Evolutionary conservation across 1,139 yeast species (phyloP).

Genomic region (Starmera stellimalicola): DNA sequence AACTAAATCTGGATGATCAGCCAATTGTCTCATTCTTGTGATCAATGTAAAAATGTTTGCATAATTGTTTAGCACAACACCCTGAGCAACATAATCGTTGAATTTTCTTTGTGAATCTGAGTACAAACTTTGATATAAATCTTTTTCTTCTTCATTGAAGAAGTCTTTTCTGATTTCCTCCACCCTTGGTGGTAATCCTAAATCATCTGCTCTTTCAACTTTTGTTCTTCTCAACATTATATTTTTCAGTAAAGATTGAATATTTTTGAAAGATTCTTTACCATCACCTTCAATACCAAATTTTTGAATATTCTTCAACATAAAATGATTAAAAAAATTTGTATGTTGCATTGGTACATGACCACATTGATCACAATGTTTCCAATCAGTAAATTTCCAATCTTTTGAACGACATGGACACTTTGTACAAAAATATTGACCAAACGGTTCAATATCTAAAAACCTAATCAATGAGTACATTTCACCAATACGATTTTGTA

Average conservation of each 20-base stretch:
- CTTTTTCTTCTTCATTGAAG: slow-evolving; percentile 92
- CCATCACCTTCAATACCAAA: slow-evolving; percentile 79
- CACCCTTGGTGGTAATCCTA: slow-evolving; percentile 91
- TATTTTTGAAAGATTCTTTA: slow-evolving; percentile 61
- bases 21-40: slow-evolving; percentile 94
- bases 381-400: slow-evolving; percentile 78
- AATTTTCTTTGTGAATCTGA: slow-evolving; percentile 81
- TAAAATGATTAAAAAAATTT: slow-evolving; percentile 89
- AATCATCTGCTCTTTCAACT: slow-evolving; percentile 90
- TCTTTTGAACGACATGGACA: slow-evolving; percentile 75
- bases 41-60: slow-evolving; percentile 94
- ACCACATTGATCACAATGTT: slow-evolving; percentile 78
- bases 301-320: slow-evolving; percentile 85
- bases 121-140: slow-evolving; percentile 78
- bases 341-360: slow-evolving; percentile 94
- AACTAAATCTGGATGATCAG: slow-evolving; percentile 96
- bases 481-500: slow-evolving; percentile 94
- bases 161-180: slow-evolving; percentile 79
- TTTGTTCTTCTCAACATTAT: slow-evolving; percentile 92
- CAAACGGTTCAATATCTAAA: slow-evolving; percentile 75
- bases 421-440: slow-evolving; percentile 81
- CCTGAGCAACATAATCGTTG: slow-evolving; percentile 65
- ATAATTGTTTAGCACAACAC: slow-evolving; percentile 63
- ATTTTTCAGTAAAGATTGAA: slow-evolving; percentile 63
- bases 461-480: slow-evolving; percentile 85